Evolutionary conservation across 129 eudicot genomes (phyloP), one percentile per base, ranked within the genome.

Genomic region (Oenanthe sinensis): DNA sequence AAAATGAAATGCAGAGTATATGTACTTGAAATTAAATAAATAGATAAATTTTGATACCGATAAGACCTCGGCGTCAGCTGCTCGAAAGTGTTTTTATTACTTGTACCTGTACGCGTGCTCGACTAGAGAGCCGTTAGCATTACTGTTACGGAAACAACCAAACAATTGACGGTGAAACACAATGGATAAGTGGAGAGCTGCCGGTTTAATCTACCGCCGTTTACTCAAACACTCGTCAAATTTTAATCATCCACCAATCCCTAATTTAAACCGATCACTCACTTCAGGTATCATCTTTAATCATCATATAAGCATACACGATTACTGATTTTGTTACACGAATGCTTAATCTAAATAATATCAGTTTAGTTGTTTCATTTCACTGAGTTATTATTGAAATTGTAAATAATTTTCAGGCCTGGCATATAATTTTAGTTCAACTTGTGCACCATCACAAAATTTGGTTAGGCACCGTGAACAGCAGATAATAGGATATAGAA

Each of bases 401-500:
- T 67, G 43, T 67, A 12, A 6, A 67, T 30, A 1, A 67, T 67
- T 28, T 30, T 30, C 63, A 33, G 75, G 77, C 28, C 74, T 49
- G 52, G 79, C 74, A 45, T 77, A 33, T 63, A 82, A 52, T 68
- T 71, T 75, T 63, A 24, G 49, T 30, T 33, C n/a, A 10, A 47
- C 19, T 28, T 24, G 10, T 60, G 36, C 68, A 24, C 33, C 15
- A 12, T 46, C 33, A 45, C 19, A 44, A 26, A 45, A 44, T 74
- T 45, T 60, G 40, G 70, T 37, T 73, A 74, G 63, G 28, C 71
- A 37, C 44, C 50, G 79, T 71, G 44, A 73, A 47, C 76, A 67
- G 75, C 45, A 54, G 81, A 78, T 47, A 80, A 33, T 33, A 33
- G 77, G 79, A 70, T 54, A 48, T 74, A 83, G 98, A 79, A 79